Evolutionary conservation across 371 early-diverging fungal genomes (phyloP).

Genomic region (Parasitella parasitica): DNA sequence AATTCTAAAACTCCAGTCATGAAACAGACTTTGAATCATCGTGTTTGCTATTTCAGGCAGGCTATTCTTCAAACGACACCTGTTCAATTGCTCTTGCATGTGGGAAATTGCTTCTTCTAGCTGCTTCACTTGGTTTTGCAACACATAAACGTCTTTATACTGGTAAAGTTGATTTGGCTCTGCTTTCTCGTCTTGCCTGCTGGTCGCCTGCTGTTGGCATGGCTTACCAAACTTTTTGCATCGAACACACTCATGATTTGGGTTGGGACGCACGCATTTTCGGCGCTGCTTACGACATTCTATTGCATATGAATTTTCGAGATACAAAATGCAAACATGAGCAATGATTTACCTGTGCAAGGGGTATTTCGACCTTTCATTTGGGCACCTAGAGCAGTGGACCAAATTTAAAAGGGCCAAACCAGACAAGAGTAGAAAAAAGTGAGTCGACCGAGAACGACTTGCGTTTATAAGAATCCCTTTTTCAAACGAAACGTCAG

Average conservation of each 20-base stretch:
- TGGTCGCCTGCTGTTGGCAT: slow-evolving; percentile 8
- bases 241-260: not conserved
- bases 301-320: no score
- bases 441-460: not conserved
- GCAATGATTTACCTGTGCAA: slow-evolving; percentile 14
- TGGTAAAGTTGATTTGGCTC: not conserved
- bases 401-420: not conserved
- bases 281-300: slow-evolving; percentile 22
- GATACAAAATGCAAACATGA: no score
- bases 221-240: slow-evolving; percentile 8
- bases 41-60: not conserved
- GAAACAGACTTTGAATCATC: not conserved
- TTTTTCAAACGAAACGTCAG: not conserved
- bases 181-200: not conserved
- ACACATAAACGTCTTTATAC: not conserved
- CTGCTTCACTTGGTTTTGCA: not conserved
- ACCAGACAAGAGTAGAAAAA: not conserved
- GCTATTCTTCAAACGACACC: not conserved
- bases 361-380: slow-evolving; percentile 9
- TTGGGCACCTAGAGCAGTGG: not conserved
- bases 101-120: not conserved
- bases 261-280: slow-evolving; percentile 6
- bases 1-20: slow-evolving; percentile 9
- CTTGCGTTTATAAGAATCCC: not conserved
- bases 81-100: slow-evolving; percentile 2